Evolutionary conservation across 768 basidiomycete genomes (phyloP), one percentile per base, ranked within the genome.

Genomic region (Vishniacozyma victoriae): DNA sequence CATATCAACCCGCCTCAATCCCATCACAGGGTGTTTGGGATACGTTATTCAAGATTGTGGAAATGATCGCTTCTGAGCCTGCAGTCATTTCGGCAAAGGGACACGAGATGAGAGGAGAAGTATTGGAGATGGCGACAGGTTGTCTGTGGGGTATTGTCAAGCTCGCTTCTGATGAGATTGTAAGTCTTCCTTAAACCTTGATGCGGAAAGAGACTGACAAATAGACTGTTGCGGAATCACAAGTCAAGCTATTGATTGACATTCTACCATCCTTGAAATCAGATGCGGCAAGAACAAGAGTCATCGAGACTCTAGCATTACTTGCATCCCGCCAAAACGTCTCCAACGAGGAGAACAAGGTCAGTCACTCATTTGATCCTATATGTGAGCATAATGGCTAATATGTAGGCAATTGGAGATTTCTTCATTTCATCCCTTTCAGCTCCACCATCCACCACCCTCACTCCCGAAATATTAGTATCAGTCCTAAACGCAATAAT

Each of bases 131-230:
- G 50, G 49, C 59, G 41, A 35, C 63, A 16, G 70, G 90, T 5
- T 87, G 86, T 27, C 76, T 91, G 4, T 91, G 89, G 89, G 89
- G 88, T 18, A 72, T 90, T n/a, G 85, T 83, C 4, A 80, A 79
- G 46, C 75, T 88, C 14, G 87, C 84, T 78, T 81, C 81, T 54
- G 82, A 83, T 18, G 71, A 70, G 50, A 54, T 91, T 55, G 87
- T 87, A 63, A 35, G 57, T 67, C 9, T 33, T 33, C 29, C 29
- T 33, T n/a, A n/a, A 33, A 9, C 29, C 9, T n/a, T 33, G 9
- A n/a, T 9, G 9, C n/a, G 9, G 29, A 9, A 9, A n/a, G n/a
- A n/a, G 29, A 33, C 29, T 33, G 29, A 9, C 29, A 53, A 24
- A 37, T 44, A 64, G 66, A 27, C 48, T 46, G 83, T 85, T 81